Evolutionary conservation across 2,329 filamentous ascomycete species (phyloP).

Genomic region (Stachybotrys chlorohalonatus): DNA sequence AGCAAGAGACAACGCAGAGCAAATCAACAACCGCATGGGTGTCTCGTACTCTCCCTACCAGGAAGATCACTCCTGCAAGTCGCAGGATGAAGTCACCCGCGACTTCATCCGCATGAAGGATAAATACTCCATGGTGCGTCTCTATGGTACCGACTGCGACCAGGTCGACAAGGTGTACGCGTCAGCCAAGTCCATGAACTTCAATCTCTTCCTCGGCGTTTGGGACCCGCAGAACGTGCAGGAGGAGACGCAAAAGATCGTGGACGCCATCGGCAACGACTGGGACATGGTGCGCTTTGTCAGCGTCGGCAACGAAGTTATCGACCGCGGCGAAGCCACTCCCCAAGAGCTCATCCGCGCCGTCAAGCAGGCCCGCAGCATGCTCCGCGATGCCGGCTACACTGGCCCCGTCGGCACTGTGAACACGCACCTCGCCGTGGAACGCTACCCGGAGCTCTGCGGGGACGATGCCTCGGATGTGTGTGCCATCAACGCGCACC

Average conservation of each 20-base stretch:
- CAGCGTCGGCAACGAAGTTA: slow-evolving; percentile 71
- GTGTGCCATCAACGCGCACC: slow-evolving; percentile 73
- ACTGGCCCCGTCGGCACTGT: slow-evolving; percentile 67
- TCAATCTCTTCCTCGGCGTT: slow-evolving; percentile 68
- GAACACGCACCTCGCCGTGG: slow-evolving; percentile 66
- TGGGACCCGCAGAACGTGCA: slow-evolving; percentile 52
- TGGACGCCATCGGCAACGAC: slow-evolving; percentile 47
- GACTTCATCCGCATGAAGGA: slow-evolving; percentile 51
- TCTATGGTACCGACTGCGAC: slow-evolving; percentile 75
- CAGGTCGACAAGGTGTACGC: slow-evolving; percentile 55
- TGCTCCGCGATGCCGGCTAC: slow-evolving; percentile 56
- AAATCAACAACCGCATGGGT: slow-evolving; percentile 21
- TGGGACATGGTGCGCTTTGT: slow-evolving; percentile 65
- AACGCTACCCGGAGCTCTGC: slow-evolving; percentile 61
- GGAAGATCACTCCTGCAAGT: slow-evolving; percentile 55
- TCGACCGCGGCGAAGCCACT: slow-evolving; percentile 53
- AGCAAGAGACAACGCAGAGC: not conserved
- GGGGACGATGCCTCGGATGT: slow-evolving; percentile 54
- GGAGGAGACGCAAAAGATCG: slow-evolving; percentile 51
- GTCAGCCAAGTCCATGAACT: slow-evolving; percentile 51
- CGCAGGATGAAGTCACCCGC: slow-evolving; percentile 46
- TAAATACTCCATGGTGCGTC: slow-evolving; percentile 56
- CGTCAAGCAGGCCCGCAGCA: slow-evolving; percentile 45
- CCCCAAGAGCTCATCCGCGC: slow-evolving; percentile 46
- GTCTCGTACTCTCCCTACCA: slow-evolving; percentile 42